phyloP scores from a whole-genome alignment of 805 yeast genomes.

The Yamadazyma tumulicola region DNA sequence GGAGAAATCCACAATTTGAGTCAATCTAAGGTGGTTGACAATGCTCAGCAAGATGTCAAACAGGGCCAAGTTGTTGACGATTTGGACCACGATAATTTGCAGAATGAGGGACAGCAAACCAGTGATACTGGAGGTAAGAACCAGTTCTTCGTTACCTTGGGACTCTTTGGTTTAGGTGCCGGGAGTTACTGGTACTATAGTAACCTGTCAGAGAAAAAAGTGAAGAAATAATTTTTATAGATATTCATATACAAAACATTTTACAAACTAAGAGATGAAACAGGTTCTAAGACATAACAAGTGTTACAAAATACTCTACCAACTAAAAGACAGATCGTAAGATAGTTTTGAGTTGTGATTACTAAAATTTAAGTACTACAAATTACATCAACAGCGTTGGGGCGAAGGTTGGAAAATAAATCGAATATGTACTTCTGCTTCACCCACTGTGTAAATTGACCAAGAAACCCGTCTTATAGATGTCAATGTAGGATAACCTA shows the following conservation, averaged over 20 bases:
- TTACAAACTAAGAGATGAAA: no score
- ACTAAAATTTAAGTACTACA: no score
- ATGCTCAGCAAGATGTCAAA: slow-evolving; percentile 28
- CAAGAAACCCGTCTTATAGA: no score
- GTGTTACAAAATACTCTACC: no score
- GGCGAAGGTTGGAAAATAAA: no score
- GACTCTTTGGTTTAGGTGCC: slow-evolving; percentile 27
- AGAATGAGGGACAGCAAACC: slow-evolving; percentile 14
- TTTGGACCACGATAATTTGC: slow-evolving; percentile 32
- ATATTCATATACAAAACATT: slow-evolving; percentile 2
- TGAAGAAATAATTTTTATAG: not conserved
- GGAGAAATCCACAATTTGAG: slow-evolving; percentile 34
- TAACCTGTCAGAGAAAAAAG: slow-evolving; percentile 2
- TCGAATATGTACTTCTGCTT: no score
- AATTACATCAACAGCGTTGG: no score
- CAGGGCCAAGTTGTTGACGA: slow-evolving; percentile 35
- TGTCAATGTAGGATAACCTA: no score
- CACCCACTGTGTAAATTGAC: no score
- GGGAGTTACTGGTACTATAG: slow-evolving; percentile 24
- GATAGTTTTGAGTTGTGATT: no score
- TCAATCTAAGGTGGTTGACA: slow-evolving; percentile 29
- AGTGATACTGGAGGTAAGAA: slow-evolving; percentile 3
- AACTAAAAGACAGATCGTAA: no score
- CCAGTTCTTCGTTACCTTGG: slow-evolving; percentile 18
- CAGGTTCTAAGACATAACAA: no score